Percentiles rank a stretch among this genome's conserved stretches.
Conservation (phyloP, 2,329 filamentous ascomycete genomes). For the Venturia asperata region DNA sequence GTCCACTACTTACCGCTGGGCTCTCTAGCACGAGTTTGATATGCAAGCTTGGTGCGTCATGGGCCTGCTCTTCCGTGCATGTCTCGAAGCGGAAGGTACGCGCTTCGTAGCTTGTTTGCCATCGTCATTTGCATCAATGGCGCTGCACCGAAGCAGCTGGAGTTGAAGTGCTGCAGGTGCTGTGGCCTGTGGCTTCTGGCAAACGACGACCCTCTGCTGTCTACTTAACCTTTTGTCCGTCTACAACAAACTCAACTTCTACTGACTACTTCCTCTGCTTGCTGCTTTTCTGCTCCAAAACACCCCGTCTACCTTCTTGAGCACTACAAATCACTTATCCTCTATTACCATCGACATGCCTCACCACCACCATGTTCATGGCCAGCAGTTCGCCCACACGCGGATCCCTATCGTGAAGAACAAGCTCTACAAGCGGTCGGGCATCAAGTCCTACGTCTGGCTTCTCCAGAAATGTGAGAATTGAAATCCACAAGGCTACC, state of each 20-base stretch:
- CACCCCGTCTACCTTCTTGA: background rate
- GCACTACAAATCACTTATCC: background rate
- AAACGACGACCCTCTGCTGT: background rate
- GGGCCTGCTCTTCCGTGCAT: background rate
- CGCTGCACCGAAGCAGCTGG: background rate
- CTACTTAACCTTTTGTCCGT: background rate
- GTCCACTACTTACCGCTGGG: background rate
- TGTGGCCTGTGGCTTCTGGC: background rate
- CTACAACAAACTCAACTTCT: background rate
- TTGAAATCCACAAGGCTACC: background rate
- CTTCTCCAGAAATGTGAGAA: conserved; percentile 49
- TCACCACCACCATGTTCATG: background rate
- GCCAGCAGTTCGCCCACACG: conserved; percentile 1
- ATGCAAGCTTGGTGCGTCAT: background rate
- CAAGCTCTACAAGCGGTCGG: conserved; percentile 29
- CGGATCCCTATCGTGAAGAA: conserved; percentile 23
- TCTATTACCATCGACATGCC: background rate
- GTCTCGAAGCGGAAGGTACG: background rate
- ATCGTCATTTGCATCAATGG: background rate
- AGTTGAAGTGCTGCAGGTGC: background rate
- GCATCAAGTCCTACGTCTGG: conserved; percentile 57
- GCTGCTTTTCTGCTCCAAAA: background rate
- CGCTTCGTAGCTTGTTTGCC: background rate
- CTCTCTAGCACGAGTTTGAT: background rate
- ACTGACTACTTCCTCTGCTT: background rate